A percentile compares a stretch with the other conserved stretches of the same genome.
Evolutionary conservation across 345 rosid genomes (phyloP).

Genomic region (Citrus sinensis): DVS_A1.0 CM039168.1:29735501-29736000

Average conservation of each 20-base stretch:
- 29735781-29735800: background rate
- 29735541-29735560: conserved; percentile 13
- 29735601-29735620: background rate
- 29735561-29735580: conserved; percentile 22
- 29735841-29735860: background rate
- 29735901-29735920: background rate
- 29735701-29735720: background rate
- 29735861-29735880: too few relatives aligned
- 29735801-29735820: background rate
- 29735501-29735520: conserved; percentile 43
- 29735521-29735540: conserved; percentile 19
- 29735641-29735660: background rate
- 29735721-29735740: background rate
- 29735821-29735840: background rate
- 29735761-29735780: background rate
- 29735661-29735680: background rate
- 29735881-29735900: conserved; percentile 1
- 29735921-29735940: background rate
- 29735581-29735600: background rate
- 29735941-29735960: background rate
- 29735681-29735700: background rate
- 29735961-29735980: background rate
- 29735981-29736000: too few relatives aligned
- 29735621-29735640: background rate
- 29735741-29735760: background rate